phyloP scores from a whole-genome alignment of 2,329 filamentous ascomycete genomes.

The Ceratocystis eucalypticola region DNA sequence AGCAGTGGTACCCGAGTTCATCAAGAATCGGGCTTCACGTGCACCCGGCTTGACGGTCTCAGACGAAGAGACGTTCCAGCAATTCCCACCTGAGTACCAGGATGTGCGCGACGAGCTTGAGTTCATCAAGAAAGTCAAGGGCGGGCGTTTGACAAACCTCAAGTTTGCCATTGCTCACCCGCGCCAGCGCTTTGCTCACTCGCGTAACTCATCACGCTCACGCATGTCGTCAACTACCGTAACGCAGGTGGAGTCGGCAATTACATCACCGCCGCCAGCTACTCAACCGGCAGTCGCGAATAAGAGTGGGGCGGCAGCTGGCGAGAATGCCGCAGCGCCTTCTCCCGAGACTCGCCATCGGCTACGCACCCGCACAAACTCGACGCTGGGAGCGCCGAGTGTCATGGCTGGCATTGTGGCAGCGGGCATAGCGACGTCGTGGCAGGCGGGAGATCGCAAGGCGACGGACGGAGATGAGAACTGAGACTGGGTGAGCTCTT shows the following conservation, averaged over 20 bases:
- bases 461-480: slow-evolving; percentile 23
- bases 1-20: slow-evolving; percentile 38
- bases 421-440: slow-evolving; percentile 60
- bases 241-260: slow-evolving; percentile 32
- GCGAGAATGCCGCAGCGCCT: slow-evolving; percentile 25
- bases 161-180: slow-evolving; percentile 67
- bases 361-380: slow-evolving; percentile 52
- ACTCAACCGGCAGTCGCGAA: slow-evolving; percentile 39
- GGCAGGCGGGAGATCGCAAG: slow-evolving; percentile 53
- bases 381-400: slow-evolving; percentile 57
- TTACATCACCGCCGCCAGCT: slow-evolving; percentile 35
- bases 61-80: slow-evolving; percentile 50
- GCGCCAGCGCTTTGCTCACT: slow-evolving; percentile 35
- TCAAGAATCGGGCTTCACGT: slow-evolving; percentile 36
- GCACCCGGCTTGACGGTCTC: slow-evolving; percentile 46
- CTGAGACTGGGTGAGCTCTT: neutral
- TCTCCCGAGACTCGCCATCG: slow-evolving; percentile 35
- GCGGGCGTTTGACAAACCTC: slow-evolving; percentile 67
- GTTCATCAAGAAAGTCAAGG: slow-evolving; percentile 68
- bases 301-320: slow-evolving; percentile 36
- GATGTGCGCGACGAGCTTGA: slow-evolving; percentile 70
- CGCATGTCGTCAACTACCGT: slow-evolving; percentile 43
- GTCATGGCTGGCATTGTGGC: slow-evolving; percentile 78
- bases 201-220: slow-evolving; percentile 49
- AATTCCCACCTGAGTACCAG: slow-evolving; percentile 57